phyloP scores from a whole-genome alignment of 805 yeast genomes.

The Metschnikowia gelsemii region DNA sequence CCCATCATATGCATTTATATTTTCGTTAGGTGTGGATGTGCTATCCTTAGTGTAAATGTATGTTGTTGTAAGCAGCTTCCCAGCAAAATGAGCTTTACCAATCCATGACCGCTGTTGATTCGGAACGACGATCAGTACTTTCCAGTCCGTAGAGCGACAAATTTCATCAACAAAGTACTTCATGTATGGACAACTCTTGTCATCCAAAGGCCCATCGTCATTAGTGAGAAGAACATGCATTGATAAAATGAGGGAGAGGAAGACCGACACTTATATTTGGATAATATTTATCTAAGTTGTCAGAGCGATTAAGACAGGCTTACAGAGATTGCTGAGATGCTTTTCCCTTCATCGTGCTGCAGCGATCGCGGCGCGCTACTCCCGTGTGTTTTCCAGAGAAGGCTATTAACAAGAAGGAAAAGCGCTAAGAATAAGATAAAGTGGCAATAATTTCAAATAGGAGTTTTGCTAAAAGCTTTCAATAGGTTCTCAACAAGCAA shows the following conservation, averaged over 20 bases:
- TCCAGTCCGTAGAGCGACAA: constrained; percentile 70
- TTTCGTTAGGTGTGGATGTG: constrained; percentile 44
- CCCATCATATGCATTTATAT: constrained; percentile 54
- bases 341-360: too few species aligned
- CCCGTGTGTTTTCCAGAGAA: too few species aligned
- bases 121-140: constrained; percentile 80
- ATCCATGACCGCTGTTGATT: constrained; percentile 91
- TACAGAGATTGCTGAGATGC: not conserved
- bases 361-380: too few species aligned
- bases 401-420: too few species aligned
- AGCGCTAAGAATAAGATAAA: too few species aligned
- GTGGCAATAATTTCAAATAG: too few species aligned
- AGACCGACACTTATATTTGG: too few species aligned
- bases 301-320: too few species aligned
- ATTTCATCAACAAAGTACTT: constrained; percentile 77
- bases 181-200: constrained; percentile 77
- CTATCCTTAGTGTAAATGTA: constrained; percentile 56
- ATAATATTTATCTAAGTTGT: too few species aligned
- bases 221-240: constrained; percentile 71
- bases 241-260: not conserved
- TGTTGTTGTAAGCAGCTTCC: constrained; percentile 56
- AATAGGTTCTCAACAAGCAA: too few species aligned
- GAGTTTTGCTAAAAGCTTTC: too few species aligned
- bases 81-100: constrained; percentile 95
- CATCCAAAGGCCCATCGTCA: constrained; percentile 94